Evolutionary conservation across 495 filamentous ascomycete species (phyloP).

Genomic region (Recurvomyces mirabilis): DNA sequence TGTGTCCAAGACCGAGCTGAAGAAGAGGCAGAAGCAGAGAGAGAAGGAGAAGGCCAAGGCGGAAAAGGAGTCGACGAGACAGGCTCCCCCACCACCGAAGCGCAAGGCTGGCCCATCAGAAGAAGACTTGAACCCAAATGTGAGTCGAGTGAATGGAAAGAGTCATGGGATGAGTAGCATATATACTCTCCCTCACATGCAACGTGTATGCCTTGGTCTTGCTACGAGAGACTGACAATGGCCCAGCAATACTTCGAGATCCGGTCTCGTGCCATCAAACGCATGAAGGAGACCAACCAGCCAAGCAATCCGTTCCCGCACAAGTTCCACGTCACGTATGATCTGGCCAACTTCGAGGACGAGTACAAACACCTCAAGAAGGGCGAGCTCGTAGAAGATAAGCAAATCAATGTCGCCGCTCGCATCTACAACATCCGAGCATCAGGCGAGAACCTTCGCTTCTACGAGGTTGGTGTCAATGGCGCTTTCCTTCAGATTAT

Average conservation of each 20-base stretch:
- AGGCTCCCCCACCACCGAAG: slow-evolving; percentile 52
- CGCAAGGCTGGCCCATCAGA: slow-evolving; percentile 55
- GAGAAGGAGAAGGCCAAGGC: slow-evolving; percentile 78
- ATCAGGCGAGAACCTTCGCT: slow-evolving; percentile 73
- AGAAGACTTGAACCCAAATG: slow-evolving; percentile 77
- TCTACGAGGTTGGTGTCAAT: slow-evolving; percentile 84
- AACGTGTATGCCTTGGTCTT: too few species aligned
- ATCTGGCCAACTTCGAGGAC: slow-evolving; percentile 63
- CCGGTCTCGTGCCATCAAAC: slow-evolving; percentile 71
- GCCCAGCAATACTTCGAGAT: slow-evolving; percentile 94
- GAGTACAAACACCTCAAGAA: slow-evolving; percentile 68
- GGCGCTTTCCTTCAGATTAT: slow-evolving; percentile 82
- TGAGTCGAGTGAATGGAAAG: too few species aligned
- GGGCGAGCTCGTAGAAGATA: slow-evolving; percentile 66
- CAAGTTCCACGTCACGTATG: slow-evolving; percentile 83
- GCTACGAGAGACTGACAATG: slow-evolving; percentile 15
- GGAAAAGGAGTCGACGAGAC: slow-evolving; percentile 54
- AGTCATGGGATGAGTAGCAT: too few species aligned
- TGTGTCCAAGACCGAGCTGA: slow-evolving; percentile 40
- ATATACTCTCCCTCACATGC: too few species aligned
- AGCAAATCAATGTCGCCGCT: slow-evolving; percentile 61
- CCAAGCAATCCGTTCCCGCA: slow-evolving; percentile 90
- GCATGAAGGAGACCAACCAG: slow-evolving; percentile 65
- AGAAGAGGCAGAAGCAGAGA: slow-evolving; percentile 90
- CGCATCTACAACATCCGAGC: slow-evolving; percentile 83